phyloP scores from a whole-genome alignment of 768 basidiomycete genomes.

The Mycena filopes region DNA sequence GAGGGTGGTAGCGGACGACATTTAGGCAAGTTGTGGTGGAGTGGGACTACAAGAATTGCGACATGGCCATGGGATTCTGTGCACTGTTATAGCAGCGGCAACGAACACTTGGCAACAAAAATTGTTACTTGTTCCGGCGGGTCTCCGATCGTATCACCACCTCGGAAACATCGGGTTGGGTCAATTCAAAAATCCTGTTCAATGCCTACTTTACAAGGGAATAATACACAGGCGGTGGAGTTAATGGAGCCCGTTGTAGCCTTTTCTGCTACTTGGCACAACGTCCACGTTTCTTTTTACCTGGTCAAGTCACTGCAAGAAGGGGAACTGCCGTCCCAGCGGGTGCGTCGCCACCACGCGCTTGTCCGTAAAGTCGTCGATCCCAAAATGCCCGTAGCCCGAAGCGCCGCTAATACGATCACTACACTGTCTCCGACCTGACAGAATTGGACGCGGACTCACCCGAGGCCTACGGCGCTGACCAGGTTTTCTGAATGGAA shows the following conservation, averaged over 20 bases:
- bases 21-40: neutral
- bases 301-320: constrained; percentile 43
- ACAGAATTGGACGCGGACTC: too few relatives aligned
- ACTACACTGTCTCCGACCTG: constrained; percentile 26
- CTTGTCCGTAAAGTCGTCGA: constrained; percentile 59
- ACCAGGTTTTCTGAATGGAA: constrained; percentile 18
- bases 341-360: constrained; percentile 57
- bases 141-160: constrained; percentile 25
- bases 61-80: constrained; percentile 11
- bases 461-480: constrained; percentile 24
- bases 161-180: neutral
- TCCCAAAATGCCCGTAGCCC: constrained; percentile 66
- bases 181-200: too few relatives aligned
- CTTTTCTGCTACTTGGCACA: too few relatives aligned
- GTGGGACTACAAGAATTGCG: neutral
- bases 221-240: too few relatives aligned
- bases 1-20: constrained; percentile 14
- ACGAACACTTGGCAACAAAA: constrained; percentile 17
- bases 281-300: neutral
- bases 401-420: constrained; percentile 46
- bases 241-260: too few relatives aligned
- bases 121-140: constrained; percentile 16
- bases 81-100: constrained; percentile 7
- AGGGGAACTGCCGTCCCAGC: constrained; percentile 36
- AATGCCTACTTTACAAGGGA: too few relatives aligned